phyloP scores from a whole-genome alignment of 352 stramenopile species.

The Phytophthora meadii region DNA sequence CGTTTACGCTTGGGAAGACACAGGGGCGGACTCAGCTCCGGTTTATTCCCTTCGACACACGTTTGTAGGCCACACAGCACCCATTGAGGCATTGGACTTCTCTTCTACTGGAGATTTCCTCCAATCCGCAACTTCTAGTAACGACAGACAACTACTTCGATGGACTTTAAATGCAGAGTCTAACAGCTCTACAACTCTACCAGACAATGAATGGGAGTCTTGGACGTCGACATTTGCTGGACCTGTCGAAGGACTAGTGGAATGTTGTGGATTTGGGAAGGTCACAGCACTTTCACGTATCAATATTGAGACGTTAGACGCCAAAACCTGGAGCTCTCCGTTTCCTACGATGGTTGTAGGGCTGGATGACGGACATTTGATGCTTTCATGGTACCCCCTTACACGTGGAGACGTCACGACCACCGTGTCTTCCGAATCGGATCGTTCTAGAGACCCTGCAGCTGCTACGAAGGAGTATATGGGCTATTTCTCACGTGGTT shows the following conservation, averaged over 20 bases:
- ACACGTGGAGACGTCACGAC: constrained; percentile 36
- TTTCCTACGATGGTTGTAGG: constrained; percentile 58
- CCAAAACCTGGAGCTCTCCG: constrained; percentile 47
- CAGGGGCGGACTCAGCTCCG: constrained; percentile 15
- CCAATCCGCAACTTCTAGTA: constrained; percentile 65
- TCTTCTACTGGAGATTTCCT: constrained; percentile 64
- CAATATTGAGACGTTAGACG: constrained; percentile 28
- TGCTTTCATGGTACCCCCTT: constrained; percentile 79
- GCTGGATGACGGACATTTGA: constrained; percentile 58
- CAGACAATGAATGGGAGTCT: constrained; percentile 55
- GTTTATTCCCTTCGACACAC: constrained; percentile 54
- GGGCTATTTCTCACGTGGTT: constrained; percentile 49
- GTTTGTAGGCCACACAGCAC: constrained; percentile 72
- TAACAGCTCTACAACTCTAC: constrained; percentile 7
- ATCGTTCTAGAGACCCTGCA: constrained; percentile 13
- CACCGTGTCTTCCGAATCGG: not conserved
- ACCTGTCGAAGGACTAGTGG: constrained; percentile 52
- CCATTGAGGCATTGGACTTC: constrained; percentile 76
- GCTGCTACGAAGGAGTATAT: constrained; percentile 68
- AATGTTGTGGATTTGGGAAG: constrained; percentile 39
- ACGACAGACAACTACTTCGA: constrained; percentile 67
- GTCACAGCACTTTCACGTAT: constrained; percentile 53
- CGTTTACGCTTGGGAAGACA: constrained; percentile 55
- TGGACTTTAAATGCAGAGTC: constrained; percentile 53
- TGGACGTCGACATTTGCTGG: constrained; percentile 65